These are phyloP conservation scores for Hibiscus trionum DNA, from an alignment of 345 rosid species.

Conservation along the genomic window DNA sequence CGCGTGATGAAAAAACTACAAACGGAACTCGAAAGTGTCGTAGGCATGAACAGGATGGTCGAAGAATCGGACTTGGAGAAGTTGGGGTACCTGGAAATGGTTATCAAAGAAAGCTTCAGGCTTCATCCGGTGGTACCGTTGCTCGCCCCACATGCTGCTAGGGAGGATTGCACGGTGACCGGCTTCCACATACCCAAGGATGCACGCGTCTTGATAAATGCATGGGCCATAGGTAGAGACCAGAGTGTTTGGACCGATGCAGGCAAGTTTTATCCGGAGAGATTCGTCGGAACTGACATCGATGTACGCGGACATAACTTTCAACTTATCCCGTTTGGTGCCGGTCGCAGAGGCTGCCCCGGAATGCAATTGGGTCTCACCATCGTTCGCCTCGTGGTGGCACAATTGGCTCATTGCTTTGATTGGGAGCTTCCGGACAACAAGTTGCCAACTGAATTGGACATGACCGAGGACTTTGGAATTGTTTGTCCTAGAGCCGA, in stretches of 20 bases:
- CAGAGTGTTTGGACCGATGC: not conserved
- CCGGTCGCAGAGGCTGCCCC: not conserved
- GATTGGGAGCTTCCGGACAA: conserved; percentile 37
- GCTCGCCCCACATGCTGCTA: not conserved
- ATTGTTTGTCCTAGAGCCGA: conserved; percentile 23
- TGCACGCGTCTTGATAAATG: not conserved
- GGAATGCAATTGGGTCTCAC: conserved; percentile 20
- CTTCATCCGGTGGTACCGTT: not conserved
- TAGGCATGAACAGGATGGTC: not conserved
- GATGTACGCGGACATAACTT: not conserved
- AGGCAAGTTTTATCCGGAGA: not conserved
- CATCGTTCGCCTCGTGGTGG: conserved; percentile 21
- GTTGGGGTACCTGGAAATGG: not conserved
- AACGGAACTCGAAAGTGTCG: not conserved
- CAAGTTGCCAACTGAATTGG: conserved; percentile 18
- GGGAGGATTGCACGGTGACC: not conserved
- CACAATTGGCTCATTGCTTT: conserved; percentile 47
- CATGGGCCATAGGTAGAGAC: not conserved
- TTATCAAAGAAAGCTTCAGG: not conserved
- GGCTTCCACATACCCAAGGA: not conserved
- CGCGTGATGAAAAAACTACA: conserved; percentile 20
- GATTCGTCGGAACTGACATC: not conserved
- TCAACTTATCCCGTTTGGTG: not conserved
- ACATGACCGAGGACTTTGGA: conserved; percentile 39
- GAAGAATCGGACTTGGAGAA: not conserved